Evolutionary conservation across 163 green algal genomes (phyloP).

Genomic region (Chlorella variabilis): DNA sequence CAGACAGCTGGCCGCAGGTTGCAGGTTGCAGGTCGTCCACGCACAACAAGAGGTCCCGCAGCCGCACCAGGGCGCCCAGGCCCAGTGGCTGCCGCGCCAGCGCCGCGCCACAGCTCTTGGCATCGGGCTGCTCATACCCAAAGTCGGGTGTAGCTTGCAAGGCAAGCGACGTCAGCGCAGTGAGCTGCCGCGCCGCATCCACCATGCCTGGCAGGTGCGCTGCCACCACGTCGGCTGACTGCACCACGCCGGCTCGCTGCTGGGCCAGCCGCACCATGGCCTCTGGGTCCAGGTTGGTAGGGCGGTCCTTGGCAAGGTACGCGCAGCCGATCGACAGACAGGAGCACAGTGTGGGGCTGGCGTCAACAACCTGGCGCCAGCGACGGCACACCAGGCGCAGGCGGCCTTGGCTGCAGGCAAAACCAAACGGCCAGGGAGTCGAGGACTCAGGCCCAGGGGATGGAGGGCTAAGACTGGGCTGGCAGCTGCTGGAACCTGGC

Average conservation of each 20-base stretch:
- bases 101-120: not conserved
- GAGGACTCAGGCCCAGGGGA: no score
- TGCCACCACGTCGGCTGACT: not conserved
- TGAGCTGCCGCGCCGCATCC: not conserved
- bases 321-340: no score
- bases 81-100: not conserved
- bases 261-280: not conserved
- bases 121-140: not conserved
- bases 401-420: not conserved
- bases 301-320: no score
- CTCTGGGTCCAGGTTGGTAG: not conserved
- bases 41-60: not conserved
- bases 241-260: not conserved
- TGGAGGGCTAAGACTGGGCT: no score
- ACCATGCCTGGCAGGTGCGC: not conserved
- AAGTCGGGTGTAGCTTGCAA: not conserved
- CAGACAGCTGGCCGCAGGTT: not conserved
- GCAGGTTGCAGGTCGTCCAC: not conserved
- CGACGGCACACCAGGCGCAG: constrained; percentile 2
- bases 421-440: no score
- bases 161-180: not conserved
- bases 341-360: not conserved
- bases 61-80: not conserved
- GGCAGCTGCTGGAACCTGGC: no score
- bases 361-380: not conserved